phyloP scores from a whole-genome alignment of 1,284 basidiomycete genomes.

The Schizopora paradoxa region DNA sequence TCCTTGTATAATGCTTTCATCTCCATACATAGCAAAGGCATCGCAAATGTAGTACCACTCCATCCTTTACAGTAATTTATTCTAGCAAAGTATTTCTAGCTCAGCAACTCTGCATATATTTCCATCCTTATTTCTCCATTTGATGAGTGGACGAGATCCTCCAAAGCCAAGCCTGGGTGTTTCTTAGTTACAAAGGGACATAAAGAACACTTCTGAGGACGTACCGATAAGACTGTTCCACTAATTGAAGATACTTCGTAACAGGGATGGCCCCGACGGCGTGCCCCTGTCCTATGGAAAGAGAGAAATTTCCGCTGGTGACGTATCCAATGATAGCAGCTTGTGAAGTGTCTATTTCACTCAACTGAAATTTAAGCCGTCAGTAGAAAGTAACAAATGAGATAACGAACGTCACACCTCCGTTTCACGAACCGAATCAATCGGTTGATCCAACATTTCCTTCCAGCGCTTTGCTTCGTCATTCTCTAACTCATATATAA shows the following conservation, averaged over 20 bases:
- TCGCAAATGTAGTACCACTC: background rate
- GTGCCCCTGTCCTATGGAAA: constrained; percentile 68
- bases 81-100: constrained; percentile 12
- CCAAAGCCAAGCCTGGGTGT: constrained; percentile 22
- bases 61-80: constrained; percentile 4
- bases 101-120: constrained; percentile 34
- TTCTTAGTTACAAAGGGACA: constrained; percentile 1
- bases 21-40: background rate
- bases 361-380: constrained; percentile 37
- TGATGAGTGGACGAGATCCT: constrained; percentile 28
- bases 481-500: constrained; percentile 58
- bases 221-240: constrained; percentile 47
- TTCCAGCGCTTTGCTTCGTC: constrained; percentile 44
- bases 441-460: constrained; percentile 29
- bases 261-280: constrained; percentile 70
- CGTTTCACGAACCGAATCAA: constrained; percentile 33
- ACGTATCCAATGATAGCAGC: constrained; percentile 68
- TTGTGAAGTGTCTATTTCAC: constrained; percentile 3
- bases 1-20: background rate
- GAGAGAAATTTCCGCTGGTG: constrained; percentile 74
- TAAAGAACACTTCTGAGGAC: constrained; percentile 15
- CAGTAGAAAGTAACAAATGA: constrained; percentile 1
- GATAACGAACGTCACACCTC: constrained; percentile 33
- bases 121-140: constrained; percentile 38
- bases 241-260: constrained; percentile 44